Evolutionary conservation across 108 stramenopile species (phyloP), one percentile per base, ranked within the genome.

Genomic region (Cyclotella choctawhatcheeana): DNA sequence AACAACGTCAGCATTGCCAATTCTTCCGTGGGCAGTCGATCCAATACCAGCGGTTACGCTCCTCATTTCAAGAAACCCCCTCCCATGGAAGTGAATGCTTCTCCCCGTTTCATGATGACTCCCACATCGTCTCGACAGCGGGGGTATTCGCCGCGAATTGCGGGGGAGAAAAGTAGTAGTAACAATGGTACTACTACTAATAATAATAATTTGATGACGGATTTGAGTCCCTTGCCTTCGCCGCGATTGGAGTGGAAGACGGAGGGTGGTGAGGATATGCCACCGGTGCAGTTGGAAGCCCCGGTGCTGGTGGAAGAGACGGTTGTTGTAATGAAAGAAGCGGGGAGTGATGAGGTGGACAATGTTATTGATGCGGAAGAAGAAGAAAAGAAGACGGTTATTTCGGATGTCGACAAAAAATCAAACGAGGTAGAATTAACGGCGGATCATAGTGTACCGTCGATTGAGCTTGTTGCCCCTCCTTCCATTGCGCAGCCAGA

Each of bases 31-130:
- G 65, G 35, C 27, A 53, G 65, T 37, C 51, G 65, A 34, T 52
- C 51, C 51, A 52, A 47, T 50, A 16, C 17, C 20, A 18, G 51
- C 21, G 51, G 50, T 37, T 12, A 22, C 27, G 63, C 45, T n/a
- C 48, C 45, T 30, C 63, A 32, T 64, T 64, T 64, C 20, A 60
- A 60, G 59, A 60, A 50, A 35, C 65, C 65, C 2, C 65, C 65
- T 35, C 65, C 65, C 30, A 35, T 67, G 34, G 65, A 67, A 67
- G 65, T 67, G 17, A 51, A 34, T 53, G 63, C 63, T 2, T 22
- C 6, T 26, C 21, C 45, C 1, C 44, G 34, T 2, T 16, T n/a
- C 16, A 34, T 45, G 25, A n/a, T 40, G 0, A 43, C 30, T 40
- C 60, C 60, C n/a, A 0, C 4, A 61, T 13, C 3, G 55, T 30